Base-by-base conservation (phyloP, 2,329 filamentous ascomycete genomes). In the Colletotrichum sojae region DNA sequence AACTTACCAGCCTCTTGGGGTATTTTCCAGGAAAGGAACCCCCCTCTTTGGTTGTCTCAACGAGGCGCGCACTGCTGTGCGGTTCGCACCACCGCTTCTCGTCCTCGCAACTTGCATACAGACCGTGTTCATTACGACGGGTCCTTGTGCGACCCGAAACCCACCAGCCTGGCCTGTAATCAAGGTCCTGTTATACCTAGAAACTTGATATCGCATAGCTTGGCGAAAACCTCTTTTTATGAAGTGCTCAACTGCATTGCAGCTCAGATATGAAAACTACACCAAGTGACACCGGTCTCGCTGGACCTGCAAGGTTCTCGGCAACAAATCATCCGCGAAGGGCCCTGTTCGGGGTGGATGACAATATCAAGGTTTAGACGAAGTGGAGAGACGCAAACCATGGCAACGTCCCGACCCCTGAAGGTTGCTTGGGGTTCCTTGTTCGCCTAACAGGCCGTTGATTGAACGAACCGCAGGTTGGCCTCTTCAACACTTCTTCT, bases 1-100 rank as follows among this genome's bases (percentile, higher is more conserved):
- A 56, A 69, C 43, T 53, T 65, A 64, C 45, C 59, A 64, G 45
- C 36, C 65, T 49, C 31, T 51, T 40, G 61, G 66, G n/a, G 40
- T 61, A 18, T 36, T 13, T 10, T 20, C n/a, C 45, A 22, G 57
- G 18, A 46, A 16, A 15, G 64, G 59, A n/a, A 45, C 25, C 64
- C 58, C 45, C 43, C 55, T 31, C 39, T 53, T 8, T 10, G 3
- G 3, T 10, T 36, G 31, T 36, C 31, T 36, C 31, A 36, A 36
- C 31, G 31, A 10, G 31, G 10, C 8, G 31, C 31, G 31, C 31
- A 36, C 31, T 36, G 9, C 8, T 36, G 31, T 36, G 31, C 31
- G 31, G 31, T 36, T 36, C 31, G 31, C 31, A 36, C 31, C 10
- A 10, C 3, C 31, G 31, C 31, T 36, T 36, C 31, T 36, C 31